Percentiles rank a stretch among this genome's conserved stretches.
Evolutionary conservation across 305 asterid genomes (phyloP).

Genomic region (Rubia tinctorum): DNA sequence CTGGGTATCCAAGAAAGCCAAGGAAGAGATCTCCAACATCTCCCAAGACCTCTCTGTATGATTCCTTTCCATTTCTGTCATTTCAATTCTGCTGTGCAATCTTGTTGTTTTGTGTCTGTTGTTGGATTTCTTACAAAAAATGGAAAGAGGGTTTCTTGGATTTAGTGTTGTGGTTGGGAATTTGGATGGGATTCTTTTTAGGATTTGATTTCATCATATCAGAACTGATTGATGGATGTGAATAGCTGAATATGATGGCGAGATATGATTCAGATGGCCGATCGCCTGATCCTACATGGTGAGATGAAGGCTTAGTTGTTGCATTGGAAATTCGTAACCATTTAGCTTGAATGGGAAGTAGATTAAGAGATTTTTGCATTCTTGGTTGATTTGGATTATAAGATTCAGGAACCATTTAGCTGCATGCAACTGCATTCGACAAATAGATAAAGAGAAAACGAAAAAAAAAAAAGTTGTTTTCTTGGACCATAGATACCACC

Average conservation of each 20-base stretch:
- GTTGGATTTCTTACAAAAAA: background rate
- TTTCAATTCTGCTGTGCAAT: background rate
- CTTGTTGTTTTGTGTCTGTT: background rate
- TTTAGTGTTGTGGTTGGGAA: background rate
- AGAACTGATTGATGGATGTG: background rate
- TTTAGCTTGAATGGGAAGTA: background rate
- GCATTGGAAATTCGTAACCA: too few species aligned
- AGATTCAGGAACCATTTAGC: background rate
- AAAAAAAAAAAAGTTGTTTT: background rate
- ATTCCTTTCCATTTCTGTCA: background rate
- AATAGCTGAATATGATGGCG: background rate
- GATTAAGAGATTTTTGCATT: background rate
- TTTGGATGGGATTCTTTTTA: background rate
- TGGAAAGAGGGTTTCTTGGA: background rate
- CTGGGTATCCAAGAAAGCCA: constrained; percentile 89
- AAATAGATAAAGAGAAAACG: too few species aligned
- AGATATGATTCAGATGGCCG: too few species aligned
- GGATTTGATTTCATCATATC: background rate
- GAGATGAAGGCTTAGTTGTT: background rate
- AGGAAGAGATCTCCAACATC: constrained; percentile 82
- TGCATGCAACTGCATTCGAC: background rate
- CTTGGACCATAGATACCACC: background rate
- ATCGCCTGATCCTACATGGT: background rate
- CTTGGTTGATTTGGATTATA: background rate
- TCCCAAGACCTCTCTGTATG: constrained; percentile 72